A percentile compares a stretch with the other conserved stretches of the same genome.
phyloP scores from a whole-genome alignment of 768 basidiomycete genomes.

The Phylloporus scabripes region DNA sequence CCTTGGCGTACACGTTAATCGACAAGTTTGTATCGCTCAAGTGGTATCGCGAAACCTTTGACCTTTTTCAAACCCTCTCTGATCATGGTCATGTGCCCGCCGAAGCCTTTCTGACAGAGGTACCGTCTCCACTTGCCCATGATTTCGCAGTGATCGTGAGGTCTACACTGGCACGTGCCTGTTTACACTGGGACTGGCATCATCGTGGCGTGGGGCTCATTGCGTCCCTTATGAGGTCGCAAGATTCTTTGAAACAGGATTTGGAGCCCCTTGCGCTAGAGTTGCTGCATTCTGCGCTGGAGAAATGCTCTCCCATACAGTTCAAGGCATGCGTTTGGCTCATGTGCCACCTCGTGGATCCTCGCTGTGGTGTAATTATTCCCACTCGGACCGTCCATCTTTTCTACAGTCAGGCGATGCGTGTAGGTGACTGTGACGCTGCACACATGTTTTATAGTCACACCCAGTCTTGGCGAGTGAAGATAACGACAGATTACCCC shows the following conservation, averaged over 20 bases:
- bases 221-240: constrained; percentile 22
- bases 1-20: constrained; percentile 39
- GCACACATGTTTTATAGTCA: constrained; percentile 45
- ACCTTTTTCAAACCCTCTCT: constrained; percentile 47
- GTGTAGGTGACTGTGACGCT: constrained; percentile 25
- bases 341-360: constrained; percentile 36
- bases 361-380: constrained; percentile 29
- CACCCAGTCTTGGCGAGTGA: constrained; percentile 33
- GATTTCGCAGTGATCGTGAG: constrained; percentile 46
- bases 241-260: constrained; percentile 17
- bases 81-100: constrained; percentile 41
- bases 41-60: constrained; percentile 35
- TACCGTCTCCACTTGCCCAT: constrained; percentile 24
- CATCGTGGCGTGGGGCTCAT: constrained; percentile 39
- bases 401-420: constrained; percentile 41
- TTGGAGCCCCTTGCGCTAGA: constrained; percentile 38
- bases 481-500: constrained; percentile 39
- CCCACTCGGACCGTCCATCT: constrained; percentile 41
- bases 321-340: constrained; percentile 38
- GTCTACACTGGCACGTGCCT: constrained; percentile 45
- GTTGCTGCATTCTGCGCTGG: constrained; percentile 39
- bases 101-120: constrained; percentile 39
- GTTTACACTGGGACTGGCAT: constrained; percentile 52
- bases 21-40: constrained; percentile 36
- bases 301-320: constrained; percentile 31